Conservation (phyloP, 768 basidiomycete species). For the Tylopilus sp. region DNA sequence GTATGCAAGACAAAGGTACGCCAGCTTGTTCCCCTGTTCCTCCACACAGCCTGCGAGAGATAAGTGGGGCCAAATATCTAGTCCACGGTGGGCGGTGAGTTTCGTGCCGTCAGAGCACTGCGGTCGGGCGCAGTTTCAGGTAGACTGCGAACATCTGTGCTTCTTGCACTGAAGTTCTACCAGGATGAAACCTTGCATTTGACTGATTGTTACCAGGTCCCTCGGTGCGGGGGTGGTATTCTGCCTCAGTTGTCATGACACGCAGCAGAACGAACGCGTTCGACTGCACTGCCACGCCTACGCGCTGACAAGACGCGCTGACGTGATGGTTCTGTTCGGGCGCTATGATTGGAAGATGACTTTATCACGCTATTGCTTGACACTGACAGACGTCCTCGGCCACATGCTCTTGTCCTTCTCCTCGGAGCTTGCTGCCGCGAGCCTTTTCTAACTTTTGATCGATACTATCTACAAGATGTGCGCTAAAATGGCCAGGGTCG, state of each 20-base stretch:
- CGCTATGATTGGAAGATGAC: too few species aligned
- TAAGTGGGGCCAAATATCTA: slow-evolving; percentile 2
- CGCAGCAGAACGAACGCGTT: slow-evolving; percentile 11
- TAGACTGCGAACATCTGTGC: background rate
- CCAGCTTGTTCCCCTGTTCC: background rate
- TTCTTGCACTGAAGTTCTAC: background rate
- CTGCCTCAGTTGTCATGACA: slow-evolving; percentile 9
- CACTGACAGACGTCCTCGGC: too few species aligned
- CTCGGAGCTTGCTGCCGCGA: background rate
- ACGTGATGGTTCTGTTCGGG: too few species aligned
- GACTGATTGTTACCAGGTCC: slow-evolving; percentile 3
- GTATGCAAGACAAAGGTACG: background rate
- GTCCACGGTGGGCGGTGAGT: background rate
- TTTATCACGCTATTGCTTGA: too few species aligned
- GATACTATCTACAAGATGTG: too few species aligned
- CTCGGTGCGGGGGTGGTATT: background rate
- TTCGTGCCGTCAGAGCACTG: background rate
- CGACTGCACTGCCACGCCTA: slow-evolving; percentile 16
- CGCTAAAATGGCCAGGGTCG: background rate
- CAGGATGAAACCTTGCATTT: slow-evolving; percentile 12
- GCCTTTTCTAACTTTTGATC: too few species aligned
- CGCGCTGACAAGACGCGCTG: too few species aligned
- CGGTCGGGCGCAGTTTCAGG: background rate
- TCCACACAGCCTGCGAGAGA: slow-evolving; percentile 6
- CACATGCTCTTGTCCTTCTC: too few species aligned